A percentile compares a stretch with the other conserved stretches of the same genome.
Evolutionary conservation across 108 stramenopile genomes (phyloP).

Genomic region (Nannochloropsis salina): DNA sequence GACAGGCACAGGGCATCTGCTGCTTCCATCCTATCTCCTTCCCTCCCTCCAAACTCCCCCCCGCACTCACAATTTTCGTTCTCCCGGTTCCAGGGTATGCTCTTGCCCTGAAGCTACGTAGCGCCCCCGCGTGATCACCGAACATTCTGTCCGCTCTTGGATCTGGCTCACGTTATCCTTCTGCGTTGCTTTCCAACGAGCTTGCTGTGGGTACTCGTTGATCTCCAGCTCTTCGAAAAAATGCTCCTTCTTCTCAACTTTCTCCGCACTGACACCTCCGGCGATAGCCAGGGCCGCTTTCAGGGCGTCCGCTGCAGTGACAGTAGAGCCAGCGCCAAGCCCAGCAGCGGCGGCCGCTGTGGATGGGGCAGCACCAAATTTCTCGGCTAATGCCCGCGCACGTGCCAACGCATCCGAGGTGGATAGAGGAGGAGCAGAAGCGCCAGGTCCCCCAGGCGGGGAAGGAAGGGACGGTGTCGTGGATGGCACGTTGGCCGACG

Average conservation of each 20-base stretch:
- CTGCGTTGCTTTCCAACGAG: slow-evolving; percentile 48
- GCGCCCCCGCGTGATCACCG: slow-evolving; percentile 39
- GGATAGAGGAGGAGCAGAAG: neutral
- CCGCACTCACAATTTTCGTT: neutral
- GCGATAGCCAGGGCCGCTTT: neutral
- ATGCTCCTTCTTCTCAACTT: slow-evolving; percentile 33
- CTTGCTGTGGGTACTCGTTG: slow-evolving; percentile 54
- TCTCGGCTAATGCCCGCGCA: neutral
- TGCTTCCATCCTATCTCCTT: too few species aligned
- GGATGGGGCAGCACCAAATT: neutral
- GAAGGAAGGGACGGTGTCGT: neutral
- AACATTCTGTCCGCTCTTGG: slow-evolving; percentile 31
- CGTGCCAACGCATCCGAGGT: slow-evolving; percentile 21
- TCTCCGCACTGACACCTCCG: neutral
- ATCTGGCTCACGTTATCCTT: slow-evolving; percentile 34
- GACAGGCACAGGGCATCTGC: too few species aligned
- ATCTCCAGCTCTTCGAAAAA: slow-evolving; percentile 53
- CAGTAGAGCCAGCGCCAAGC: neutral
- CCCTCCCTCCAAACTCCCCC: too few species aligned
- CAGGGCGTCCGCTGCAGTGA: neutral
- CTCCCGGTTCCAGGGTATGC: neutral
- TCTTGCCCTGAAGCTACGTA: neutral
- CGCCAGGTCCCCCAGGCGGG: neutral
- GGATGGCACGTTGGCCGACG: neutral
- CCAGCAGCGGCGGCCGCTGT: neutral